Conservation (phyloP, 345 rosid species). For the Hirschfeldia incana region DNA sequence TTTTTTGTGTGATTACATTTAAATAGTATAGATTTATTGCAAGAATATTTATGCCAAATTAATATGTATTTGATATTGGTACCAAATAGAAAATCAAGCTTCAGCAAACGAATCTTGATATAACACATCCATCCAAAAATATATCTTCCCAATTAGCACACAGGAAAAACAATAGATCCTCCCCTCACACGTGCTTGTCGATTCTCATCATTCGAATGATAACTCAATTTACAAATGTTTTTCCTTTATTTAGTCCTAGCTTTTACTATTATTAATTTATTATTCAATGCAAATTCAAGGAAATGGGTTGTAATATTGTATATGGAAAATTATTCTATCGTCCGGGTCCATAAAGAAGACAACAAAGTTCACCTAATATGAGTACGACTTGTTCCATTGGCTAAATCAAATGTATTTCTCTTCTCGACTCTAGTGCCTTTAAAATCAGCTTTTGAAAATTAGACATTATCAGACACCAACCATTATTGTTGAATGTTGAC, state of each 20-base stretch:
- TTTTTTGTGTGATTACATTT: too few relatives aligned
- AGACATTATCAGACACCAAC: neutral
- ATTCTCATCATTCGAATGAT: neutral
- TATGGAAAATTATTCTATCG: neutral
- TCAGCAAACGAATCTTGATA: neutral
- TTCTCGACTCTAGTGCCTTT: neutral
- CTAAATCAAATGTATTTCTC: neutral
- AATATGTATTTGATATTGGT: neutral
- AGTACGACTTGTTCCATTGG: conserved; percentile 21
- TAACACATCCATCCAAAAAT: neutral
- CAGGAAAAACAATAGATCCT: neutral
- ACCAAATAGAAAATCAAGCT: neutral
- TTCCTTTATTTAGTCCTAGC: too few relatives aligned
- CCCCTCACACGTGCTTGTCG: neutral
- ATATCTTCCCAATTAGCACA: neutral
- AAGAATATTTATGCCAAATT: too few relatives aligned
- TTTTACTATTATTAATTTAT: conserved; percentile 10
- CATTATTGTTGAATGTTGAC: conserved; percentile 11
- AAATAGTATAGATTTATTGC: too few relatives aligned
- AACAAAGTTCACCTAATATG: conserved; percentile 29
- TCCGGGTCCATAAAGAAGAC: conserved; percentile 32
- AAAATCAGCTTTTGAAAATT: neutral
- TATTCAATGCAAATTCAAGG: neutral
- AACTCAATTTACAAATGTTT: neutral
- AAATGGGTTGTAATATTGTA: neutral